phyloP scores from a whole-genome alignment of 2,329 filamentous ascomycete species.

The Paecilomyces niveus region DNA sequence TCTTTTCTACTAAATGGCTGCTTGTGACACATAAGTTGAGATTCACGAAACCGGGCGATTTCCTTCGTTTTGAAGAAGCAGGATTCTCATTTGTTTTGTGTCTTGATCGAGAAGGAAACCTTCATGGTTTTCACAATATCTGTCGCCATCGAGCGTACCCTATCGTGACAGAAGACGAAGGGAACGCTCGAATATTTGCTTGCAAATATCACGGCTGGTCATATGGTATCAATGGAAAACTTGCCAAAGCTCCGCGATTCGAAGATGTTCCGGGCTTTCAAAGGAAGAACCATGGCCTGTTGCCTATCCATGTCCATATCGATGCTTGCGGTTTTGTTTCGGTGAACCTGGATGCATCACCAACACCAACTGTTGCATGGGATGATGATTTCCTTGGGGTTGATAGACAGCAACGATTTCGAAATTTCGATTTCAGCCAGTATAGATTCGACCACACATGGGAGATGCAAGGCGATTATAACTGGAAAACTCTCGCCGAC shows the following conservation, averaged over 20 bases:
- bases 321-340: conserved; percentile 52
- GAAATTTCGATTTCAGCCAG: conserved; percentile 42
- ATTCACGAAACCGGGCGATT: conserved; percentile 48
- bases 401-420: conserved; percentile 42
- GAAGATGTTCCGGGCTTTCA: conserved; percentile 50
- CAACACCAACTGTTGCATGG: conserved; percentile 39
- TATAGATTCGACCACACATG: conserved; percentile 53
- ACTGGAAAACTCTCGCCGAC: conserved; percentile 57
- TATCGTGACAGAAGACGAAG: conserved; percentile 43
- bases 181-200: conserved; percentile 44
- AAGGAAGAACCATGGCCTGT: conserved; percentile 45
- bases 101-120: conserved; percentile 40
- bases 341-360: conserved; percentile 46
- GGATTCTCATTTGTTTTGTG: conserved; percentile 50
- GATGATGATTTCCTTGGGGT: conserved; percentile 45
- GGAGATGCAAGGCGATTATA: conserved; percentile 52
- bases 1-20: conserved; percentile 47
- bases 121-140: conserved; percentile 55
- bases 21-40: conserved; percentile 32
- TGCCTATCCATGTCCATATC: conserved; percentile 48
- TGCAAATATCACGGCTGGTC: conserved; percentile 56
- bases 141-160: conserved; percentile 54
- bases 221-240: conserved; percentile 49
- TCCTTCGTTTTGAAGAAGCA: conserved; percentile 49
- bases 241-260: conserved; percentile 52